Conservation (phyloP, 2,329 filamentous ascomycete genomes). For the Sporothrix pallida region DNA sequence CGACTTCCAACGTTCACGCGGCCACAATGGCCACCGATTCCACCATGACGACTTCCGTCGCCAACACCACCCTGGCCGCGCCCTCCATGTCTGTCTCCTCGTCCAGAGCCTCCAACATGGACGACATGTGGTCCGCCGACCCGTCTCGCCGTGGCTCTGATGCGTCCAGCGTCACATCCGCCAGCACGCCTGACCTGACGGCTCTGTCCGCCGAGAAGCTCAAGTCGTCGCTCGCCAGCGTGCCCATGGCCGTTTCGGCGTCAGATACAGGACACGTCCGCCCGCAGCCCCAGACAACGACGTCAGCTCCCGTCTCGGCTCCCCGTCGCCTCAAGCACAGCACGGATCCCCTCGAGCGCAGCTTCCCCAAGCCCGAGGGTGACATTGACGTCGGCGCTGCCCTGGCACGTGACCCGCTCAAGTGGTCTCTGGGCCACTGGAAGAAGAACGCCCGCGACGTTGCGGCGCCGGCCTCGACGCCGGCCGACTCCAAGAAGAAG, state of each 20-base stretch:
- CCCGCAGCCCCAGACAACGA: background rate
- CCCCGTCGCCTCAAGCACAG: conserved; percentile 7
- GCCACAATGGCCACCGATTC: background rate
- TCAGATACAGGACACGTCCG: background rate
- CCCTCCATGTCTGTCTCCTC: conserved; percentile 31
- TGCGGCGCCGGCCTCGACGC: conserved; percentile 42
- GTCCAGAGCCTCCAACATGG: conserved; percentile 2
- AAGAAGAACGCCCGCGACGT: conserved; percentile 43
- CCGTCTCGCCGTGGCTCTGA: conserved; percentile 37
- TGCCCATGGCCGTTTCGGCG: conserved; percentile 24
- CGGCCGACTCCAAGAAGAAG: conserved; percentile 43
- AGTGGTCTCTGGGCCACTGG: conserved; percentile 50
- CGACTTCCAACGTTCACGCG: background rate
- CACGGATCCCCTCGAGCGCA: conserved; percentile 47
- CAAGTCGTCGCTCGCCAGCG: conserved; percentile 5
- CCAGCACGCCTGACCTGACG: background rate
- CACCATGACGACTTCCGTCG: no score
- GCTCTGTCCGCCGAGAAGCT: background rate
- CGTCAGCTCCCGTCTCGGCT: background rate
- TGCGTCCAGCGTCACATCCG: conserved; percentile 26
- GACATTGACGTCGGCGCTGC: conserved; percentile 52
- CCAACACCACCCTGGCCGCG: conserved; percentile 16
- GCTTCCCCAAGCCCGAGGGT: conserved; percentile 50
- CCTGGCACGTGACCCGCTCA: conserved; percentile 50
- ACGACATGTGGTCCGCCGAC: conserved; percentile 31